Evolutionary conservation across 805 yeast species (phyloP), one percentile per base, ranked within the genome.

Genomic region (Starmerella vaccinii): DNA sequence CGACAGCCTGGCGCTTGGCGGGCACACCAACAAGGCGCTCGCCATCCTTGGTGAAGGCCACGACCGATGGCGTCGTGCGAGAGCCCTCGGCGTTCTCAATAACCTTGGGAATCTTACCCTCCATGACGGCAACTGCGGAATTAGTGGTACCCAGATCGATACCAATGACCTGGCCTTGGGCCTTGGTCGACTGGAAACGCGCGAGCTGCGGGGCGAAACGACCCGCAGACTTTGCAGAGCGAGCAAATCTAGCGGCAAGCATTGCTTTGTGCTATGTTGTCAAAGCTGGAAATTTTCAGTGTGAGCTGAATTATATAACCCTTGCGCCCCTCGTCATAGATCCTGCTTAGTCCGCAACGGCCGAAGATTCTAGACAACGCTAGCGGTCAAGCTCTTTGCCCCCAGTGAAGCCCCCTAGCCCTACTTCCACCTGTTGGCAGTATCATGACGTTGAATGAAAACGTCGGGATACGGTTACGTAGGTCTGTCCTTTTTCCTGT

Each of bases 1-100:
- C 87, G 48, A 87, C 89, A 54, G 95, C 94, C 73, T 88, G 97
- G 67, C 96, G 84, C 76, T 88, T 89, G 62, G 97, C 97, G 58
- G 94, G 87, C 54, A 82, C 85, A 71, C 97, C 97, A 55, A 88
- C 95, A 54, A 88, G 73, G 65, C 95, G 81, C 72, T 85, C 95
- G 53, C 90, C 92, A 53, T 84, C 92, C 68, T 82, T 81, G 59
- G 92, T 83, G 78, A 88, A 88, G 49, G 96, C 96, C 53, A 88
- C 96, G 40, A 88, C 86, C 32, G 97, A 89, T 29, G 97, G 96
- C 19, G 95, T 87, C 47, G 94, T 81, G 61, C 87, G 75, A 45
- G 77, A 73, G 67, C 89, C 89, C 68, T 81, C 85, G 54, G 78
- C 68, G 73, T 84, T 84, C 70, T 85, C 94, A 54, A 84, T 71